Evolutionary conservation across 1,284 basidiomycete species (phyloP), one percentile per base, ranked within the genome.

Genomic region (Cronartium ribicola): DNA sequence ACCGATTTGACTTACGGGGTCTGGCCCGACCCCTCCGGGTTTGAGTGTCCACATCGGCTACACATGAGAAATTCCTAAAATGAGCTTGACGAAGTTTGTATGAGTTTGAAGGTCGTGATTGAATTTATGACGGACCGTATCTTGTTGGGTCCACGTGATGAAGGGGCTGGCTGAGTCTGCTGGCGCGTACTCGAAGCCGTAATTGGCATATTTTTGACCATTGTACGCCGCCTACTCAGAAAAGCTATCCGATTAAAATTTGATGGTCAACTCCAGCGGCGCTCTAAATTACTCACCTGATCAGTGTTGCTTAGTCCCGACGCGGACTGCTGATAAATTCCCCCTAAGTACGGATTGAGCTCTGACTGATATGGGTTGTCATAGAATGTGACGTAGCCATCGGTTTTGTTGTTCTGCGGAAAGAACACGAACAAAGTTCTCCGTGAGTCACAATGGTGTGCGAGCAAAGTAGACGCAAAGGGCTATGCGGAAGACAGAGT

Each of bases 21-120:
- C 89, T 2, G 89, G 85, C 4, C 83, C 87, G 82, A 94, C 85
- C 4, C 90, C 93, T 48, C 83, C 81, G n/a, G 86, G 85, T 48
- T 87, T 86, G 68, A 97, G 78, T 3, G 88, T 90, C 92, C 91
- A 98, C 41, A 87, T 86, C 85, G 82, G 78, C 86, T 82, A 75
- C 83, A 76, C 88, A 84, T 41, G 87, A 82, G 44, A 91, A 14
- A 4, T 10, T 2, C 41, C 41, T 51, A 85, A 92, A 92, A 94
- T 37, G 86, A 85, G 77, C 94, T 90, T 80, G 92, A 92, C 84
- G 90, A 81, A 57, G 85, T 84, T 68, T 29, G 29, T 29, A 29
- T 55, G 5, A 55, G 51, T 55, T 55, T 85, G 83, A 60, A 82
- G 84, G 75, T 82, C 70, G 11, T 13, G 76, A 71, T 79, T 78